Conservation (phyloP, 257 asterid species). For the Fraxinus cuspidata region DNA sequence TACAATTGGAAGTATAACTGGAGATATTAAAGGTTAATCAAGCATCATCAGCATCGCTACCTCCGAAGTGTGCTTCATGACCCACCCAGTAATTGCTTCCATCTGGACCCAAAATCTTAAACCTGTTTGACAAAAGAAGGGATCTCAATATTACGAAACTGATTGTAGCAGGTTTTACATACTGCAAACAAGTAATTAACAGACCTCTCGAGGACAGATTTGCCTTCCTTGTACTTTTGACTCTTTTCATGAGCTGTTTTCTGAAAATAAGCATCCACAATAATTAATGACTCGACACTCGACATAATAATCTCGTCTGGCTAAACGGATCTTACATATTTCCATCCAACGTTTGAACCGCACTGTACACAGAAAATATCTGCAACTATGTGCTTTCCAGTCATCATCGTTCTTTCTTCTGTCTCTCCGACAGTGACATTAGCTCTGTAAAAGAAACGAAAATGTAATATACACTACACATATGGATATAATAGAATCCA, state of each 20-base stretch:
- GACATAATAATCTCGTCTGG: neutral
- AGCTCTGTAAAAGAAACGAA: constrained; percentile 36
- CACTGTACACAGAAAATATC: constrained; percentile 72
- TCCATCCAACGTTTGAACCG: constrained; percentile 77
- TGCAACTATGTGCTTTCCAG: constrained; percentile 69
- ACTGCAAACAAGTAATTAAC: constrained; percentile 28
- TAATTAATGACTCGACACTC: neutral
- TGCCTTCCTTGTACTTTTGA: constrained; percentile 96
- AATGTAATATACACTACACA: neutral
- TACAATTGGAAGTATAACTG: constrained; percentile 38
- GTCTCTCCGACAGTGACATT: constrained; percentile 59
- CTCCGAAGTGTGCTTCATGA: constrained; percentile 50
- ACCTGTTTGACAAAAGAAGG: constrained; percentile 41
- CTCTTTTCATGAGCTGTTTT: constrained; percentile 76
- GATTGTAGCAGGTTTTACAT: neutral
- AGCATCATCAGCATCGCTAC: constrained; percentile 63
- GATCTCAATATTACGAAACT: constrained; percentile 19
- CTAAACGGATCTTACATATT: constrained; percentile 48
- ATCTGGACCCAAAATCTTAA: constrained; percentile 74
- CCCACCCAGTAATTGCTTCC: constrained; percentile 63
- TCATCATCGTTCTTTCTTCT: constrained; percentile 76
- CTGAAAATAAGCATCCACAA: constrained; percentile 25
- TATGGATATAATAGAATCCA: neutral
- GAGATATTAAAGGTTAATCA: constrained; percentile 28
- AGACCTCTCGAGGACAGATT: constrained; percentile 91